Evolutionary conservation across 1,284 basidiomycete species (phyloP).

Genomic region (Hypsizygus ulmarius): DNA sequence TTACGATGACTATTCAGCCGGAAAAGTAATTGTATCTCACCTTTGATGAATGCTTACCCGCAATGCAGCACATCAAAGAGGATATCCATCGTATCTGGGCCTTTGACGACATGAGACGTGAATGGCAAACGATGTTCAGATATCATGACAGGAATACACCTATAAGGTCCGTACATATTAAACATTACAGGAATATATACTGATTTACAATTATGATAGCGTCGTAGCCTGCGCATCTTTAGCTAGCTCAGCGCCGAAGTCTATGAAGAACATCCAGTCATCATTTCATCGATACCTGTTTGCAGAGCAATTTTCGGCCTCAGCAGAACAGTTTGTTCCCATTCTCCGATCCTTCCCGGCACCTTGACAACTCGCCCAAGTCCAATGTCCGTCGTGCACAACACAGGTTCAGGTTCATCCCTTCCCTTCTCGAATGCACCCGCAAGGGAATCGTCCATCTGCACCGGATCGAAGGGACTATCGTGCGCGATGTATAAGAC

Average conservation of each 20-base stretch:
- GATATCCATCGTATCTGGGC: no score
- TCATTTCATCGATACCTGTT: constrained; percentile 28
- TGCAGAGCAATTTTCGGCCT: constrained; percentile 33
- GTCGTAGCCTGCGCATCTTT: constrained; percentile 1
- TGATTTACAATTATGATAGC: constrained; percentile 1
- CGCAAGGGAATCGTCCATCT: constrained; percentile 39
- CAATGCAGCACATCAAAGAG: no score
- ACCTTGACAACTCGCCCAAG: constrained; percentile 23
- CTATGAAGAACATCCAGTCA: constrained; percentile 3
- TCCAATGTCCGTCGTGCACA: constrained; percentile 30
- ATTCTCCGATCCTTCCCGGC: constrained; percentile 24
- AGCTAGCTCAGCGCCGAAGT: neutral
- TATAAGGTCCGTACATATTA: constrained; percentile 11
- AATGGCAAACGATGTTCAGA: no score
- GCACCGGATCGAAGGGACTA: constrained; percentile 28
- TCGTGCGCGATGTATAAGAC: constrained; percentile 30
- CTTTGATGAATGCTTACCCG: no score
- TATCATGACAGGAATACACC: no score
- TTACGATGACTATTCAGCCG: no score
- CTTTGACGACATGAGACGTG: no score
- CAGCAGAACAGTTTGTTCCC: constrained; percentile 28
- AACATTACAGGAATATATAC: constrained; percentile 1
- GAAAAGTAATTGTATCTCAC: no score
- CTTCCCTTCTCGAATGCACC: constrained; percentile 19
- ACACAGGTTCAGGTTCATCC: constrained; percentile 19